These are phyloP conservation scores for Fusarium redolens DNA, from an alignment of 2,329 filamentous ascomycete species.

Conservation along the genomic window DNA sequence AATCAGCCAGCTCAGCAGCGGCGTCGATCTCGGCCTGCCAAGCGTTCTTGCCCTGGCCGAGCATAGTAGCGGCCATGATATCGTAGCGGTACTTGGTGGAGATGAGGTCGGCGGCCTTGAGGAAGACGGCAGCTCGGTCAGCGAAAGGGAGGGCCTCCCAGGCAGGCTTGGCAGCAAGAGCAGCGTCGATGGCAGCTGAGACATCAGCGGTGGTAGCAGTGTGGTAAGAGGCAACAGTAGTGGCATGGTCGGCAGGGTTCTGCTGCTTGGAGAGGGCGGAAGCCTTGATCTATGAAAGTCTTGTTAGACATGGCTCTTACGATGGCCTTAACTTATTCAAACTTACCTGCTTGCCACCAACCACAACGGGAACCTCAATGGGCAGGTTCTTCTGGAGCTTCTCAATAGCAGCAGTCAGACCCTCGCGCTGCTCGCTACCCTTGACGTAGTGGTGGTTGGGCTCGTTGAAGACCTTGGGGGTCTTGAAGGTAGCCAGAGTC, in stretches of 20 bases:
- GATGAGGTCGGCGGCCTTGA: conserved; percentile 94
- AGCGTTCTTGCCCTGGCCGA: conserved; percentile 97
- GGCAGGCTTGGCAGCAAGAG: conserved; percentile 83
- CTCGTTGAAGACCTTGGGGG: conserved; percentile 89
- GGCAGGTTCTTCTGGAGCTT: conserved; percentile 75
- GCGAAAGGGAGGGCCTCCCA: conserved; percentile 92
- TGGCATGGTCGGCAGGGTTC: conserved; percentile 84
- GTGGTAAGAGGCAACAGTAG: conserved; percentile 84
- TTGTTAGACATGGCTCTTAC: conserved; percentile 17
- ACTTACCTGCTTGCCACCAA: conserved; percentile 83
- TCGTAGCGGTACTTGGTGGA: conserved; percentile 95
- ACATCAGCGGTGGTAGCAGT: conserved; percentile 83
- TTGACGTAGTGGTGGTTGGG: conserved; percentile 95
- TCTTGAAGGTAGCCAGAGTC: conserved; percentile 85
- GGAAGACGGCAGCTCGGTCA: conserved; percentile 91
- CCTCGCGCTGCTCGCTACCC: conserved; percentile 81
- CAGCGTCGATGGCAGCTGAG: conserved; percentile 81
- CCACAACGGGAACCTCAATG: conserved; percentile 82
- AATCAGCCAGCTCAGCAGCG: conserved; percentile 91
- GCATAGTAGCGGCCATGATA: conserved; percentile 94
- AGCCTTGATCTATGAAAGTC: conserved; percentile 68
- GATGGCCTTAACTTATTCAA: neutral
- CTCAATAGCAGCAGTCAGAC: conserved; percentile 79
- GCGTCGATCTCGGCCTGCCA: conserved; percentile 99
- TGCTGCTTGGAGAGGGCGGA: conserved; percentile 75